A percentile compares a stretch with the other conserved stretches of the same genome.
Conservation (phyloP, 139 green algal genomes). For the Edaphochlamys debaryana region DNA sequence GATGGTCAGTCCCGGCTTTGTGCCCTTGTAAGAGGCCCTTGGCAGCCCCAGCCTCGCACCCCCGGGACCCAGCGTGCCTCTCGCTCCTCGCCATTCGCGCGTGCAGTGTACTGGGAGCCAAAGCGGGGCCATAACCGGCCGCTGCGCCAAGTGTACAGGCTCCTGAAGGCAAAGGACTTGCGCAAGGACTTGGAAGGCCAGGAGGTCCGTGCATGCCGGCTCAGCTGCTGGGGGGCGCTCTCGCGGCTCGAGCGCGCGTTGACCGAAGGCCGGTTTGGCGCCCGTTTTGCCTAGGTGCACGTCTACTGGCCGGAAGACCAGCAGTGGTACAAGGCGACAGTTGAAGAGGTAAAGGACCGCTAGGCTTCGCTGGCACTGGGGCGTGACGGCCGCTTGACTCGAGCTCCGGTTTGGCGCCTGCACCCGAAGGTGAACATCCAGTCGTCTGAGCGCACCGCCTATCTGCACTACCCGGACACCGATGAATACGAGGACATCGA, state of each 20-base stretch:
- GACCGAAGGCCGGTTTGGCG: too few relatives aligned
- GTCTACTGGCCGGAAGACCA: slow-evolving; percentile 61
- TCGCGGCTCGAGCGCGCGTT: too few relatives aligned
- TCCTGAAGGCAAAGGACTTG: slow-evolving; percentile 55
- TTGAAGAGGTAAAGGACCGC: slow-evolving; percentile 51
- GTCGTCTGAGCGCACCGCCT: slow-evolving; percentile 24
- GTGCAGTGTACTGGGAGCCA: slow-evolving; percentile 41
- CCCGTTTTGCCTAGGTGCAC: slow-evolving; percentile 45
- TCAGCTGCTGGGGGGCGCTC: not conserved
- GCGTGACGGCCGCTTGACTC: too few relatives aligned
- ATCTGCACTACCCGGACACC: slow-evolving; percentile 63
- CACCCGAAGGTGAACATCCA: not conserved
- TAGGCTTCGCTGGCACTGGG: too few relatives aligned
- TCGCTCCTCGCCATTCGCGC: too few relatives aligned
- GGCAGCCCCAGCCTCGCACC: too few relatives aligned
- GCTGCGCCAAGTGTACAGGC: slow-evolving; percentile 46
- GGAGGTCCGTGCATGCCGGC: slow-evolving; percentile 32
- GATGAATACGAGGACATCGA: slow-evolving; percentile 65
- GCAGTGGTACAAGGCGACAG: slow-evolving; percentile 54
- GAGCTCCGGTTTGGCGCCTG: not conserved
- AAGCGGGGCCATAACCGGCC: too few relatives aligned
- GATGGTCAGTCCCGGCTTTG: too few relatives aligned
- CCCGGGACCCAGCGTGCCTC: too few relatives aligned
- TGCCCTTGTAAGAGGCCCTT: too few relatives aligned
- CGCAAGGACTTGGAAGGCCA: slow-evolving; percentile 21